Conservation (phyloP, 345 rosid species). For the Pistacia vera region DNA sequence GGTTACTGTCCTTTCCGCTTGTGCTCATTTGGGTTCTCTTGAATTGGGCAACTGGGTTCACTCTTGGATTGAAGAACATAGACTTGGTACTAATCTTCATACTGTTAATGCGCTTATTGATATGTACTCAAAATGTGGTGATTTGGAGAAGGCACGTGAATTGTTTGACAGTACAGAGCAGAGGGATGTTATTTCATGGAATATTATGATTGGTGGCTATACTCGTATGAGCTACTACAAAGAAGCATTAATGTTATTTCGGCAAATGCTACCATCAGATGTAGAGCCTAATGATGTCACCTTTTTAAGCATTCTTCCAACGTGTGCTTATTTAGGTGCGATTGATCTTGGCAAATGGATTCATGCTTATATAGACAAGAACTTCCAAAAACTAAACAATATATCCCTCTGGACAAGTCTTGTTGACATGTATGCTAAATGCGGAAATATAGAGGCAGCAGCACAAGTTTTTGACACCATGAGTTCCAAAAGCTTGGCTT, state of each 20-base stretch:
- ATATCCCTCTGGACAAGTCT: slow-evolving; percentile 53
- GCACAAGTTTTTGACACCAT: slow-evolving; percentile 44
- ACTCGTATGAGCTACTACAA: slow-evolving; percentile 41
- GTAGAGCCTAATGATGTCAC: slow-evolving; percentile 59
- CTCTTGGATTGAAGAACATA: slow-evolving; percentile 45
- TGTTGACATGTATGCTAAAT: slow-evolving; percentile 67
- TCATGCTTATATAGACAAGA: slow-evolving; percentile 56
- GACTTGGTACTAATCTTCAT: slow-evolving; percentile 45
- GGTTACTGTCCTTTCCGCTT: slow-evolving; percentile 68
- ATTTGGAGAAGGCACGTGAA: slow-evolving; percentile 36
- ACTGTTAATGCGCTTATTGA: slow-evolving; percentile 65
- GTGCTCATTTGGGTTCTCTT: slow-evolving; percentile 58
- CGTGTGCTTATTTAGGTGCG: slow-evolving; percentile 67
- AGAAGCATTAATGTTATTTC: slow-evolving; percentile 58
- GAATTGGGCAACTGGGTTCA: slow-evolving; percentile 54
- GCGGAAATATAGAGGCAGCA: slow-evolving; percentile 55
- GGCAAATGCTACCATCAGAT: slow-evolving; percentile 47
- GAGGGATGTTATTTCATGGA: slow-evolving; percentile 68
- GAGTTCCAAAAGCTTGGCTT: slow-evolving; percentile 42
- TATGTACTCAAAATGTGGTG: slow-evolving; percentile 69
- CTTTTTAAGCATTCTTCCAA: slow-evolving; percentile 54
- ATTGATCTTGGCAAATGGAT: slow-evolving; percentile 69
- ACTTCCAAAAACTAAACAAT: slow-evolving; percentile 24
- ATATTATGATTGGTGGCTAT: slow-evolving; percentile 65
- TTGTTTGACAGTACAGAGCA: slow-evolving; percentile 43